phyloP scores from a whole-genome alignment of 768 basidiomycete species.

The Tylopilus rubrobrunneus region DNA sequence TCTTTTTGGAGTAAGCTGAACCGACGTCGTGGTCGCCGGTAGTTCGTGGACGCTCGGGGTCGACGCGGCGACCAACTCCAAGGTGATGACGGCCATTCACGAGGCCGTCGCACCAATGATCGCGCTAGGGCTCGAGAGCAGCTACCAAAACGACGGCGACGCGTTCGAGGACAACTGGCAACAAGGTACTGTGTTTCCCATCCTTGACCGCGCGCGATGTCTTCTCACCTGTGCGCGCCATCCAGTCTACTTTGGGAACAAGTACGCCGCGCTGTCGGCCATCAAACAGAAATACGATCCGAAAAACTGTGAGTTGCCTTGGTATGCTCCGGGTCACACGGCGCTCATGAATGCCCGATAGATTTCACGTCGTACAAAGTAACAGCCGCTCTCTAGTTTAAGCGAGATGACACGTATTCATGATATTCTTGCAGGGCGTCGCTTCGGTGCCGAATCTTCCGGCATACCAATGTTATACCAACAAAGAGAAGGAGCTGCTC shows the following conservation, averaged over 20 bases:
- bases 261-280: conserved; percentile 12
- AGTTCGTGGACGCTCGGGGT: conserved; percentile 16
- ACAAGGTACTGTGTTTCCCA: not conserved
- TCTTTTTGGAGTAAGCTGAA: not conserved
- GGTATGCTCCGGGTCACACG: not conserved
- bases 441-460: not conserved
- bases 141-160: conserved; percentile 24
- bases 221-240: not conserved
- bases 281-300: conserved; percentile 25
- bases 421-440: conserved; percentile 1
- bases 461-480: conserved; percentile 2
- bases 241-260: conserved; percentile 16
- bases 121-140: conserved; percentile 14
- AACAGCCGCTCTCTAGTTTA: no score
- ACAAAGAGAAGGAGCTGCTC: conserved; percentile 2
- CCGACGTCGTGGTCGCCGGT: not conserved
- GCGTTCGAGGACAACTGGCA: conserved; percentile 19
- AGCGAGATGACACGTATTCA: not conserved
- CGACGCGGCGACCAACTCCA: not conserved
- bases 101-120: conserved; percentile 10
- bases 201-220: not conserved
- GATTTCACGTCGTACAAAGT: conserved; percentile 21
- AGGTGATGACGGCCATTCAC: conserved; percentile 5
- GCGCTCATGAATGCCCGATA: not conserved
- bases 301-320: conserved; percentile 10